A percentile compares a stretch with the other conserved stretches of the same genome.
These are phyloP conservation scores for Citeromyces hawaiiensis DNA, from an alignment of 1,139 yeast genomes.

Conservation along the genomic window DNA sequence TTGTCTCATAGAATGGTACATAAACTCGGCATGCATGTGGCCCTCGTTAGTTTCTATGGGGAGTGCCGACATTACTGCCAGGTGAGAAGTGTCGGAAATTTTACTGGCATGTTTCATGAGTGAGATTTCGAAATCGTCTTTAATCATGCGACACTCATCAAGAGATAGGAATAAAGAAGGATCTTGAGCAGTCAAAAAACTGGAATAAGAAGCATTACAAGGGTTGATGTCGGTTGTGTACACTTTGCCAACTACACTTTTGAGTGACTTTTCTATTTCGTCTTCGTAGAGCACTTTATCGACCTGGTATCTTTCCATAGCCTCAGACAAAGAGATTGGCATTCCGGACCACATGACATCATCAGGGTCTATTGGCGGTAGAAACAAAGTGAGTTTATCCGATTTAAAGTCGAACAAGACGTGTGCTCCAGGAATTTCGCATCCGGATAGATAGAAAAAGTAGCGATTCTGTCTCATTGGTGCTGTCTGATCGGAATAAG, in stretches of 20 bases:
- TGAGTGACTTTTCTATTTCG: constrained; percentile 20
- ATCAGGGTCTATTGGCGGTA: constrained; percentile 76
- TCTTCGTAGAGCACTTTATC: constrained; percentile 61
- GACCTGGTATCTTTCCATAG: constrained; percentile 53
- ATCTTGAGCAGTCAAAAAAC: constrained; percentile 26
- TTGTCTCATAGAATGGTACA: constrained; percentile 86
- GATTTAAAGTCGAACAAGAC: constrained; percentile 40
- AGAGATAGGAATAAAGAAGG: constrained; percentile 53
- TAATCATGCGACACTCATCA: constrained; percentile 76
- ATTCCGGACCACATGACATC: constrained; percentile 96
- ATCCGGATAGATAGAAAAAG: constrained; percentile 82
- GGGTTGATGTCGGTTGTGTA: constrained; percentile 32
- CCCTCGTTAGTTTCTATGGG: constrained; percentile 83
- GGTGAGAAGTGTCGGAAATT: constrained; percentile 79
- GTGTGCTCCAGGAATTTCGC: constrained; percentile 65
- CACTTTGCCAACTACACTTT: constrained; percentile 14
- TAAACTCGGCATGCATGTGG: constrained; percentile 90
- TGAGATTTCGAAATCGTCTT: constrained; percentile 70
- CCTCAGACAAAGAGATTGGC: constrained; percentile 62
- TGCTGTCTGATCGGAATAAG: constrained; percentile 69
- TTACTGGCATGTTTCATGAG: constrained; percentile 69
- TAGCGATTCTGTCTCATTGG: constrained; percentile 84
- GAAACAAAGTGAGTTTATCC: constrained; percentile 54
- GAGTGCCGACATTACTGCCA: constrained; percentile 84
- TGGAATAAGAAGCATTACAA: constrained; percentile 19